These are phyloP conservation scores for Scutellaria baicalensis DNA, from an alignment of 257 asterid genomes.

Conservation along the genomic window DNA sequence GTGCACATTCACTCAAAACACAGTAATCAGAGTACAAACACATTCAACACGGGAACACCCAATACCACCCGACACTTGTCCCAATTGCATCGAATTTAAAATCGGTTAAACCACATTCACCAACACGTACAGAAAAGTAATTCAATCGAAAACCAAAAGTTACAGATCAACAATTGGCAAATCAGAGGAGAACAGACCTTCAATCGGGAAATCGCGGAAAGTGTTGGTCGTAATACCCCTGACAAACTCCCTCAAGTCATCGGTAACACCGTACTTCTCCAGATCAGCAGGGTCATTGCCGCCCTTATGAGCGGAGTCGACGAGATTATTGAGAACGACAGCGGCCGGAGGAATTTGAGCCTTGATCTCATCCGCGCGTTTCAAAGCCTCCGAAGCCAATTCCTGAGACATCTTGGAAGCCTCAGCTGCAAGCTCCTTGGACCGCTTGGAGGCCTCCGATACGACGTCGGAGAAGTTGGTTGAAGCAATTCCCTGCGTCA, in stretches of 20 bases:
- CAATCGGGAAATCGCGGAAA: conserved; percentile 74
- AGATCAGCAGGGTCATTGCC: conserved; percentile 45
- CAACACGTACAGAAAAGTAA: not conserved
- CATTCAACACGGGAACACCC: no score
- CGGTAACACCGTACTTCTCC: conserved; percentile 69
- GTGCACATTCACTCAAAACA: no score
- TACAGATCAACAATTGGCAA: conserved; percentile 14
- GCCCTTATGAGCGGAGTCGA: conserved; percentile 41
- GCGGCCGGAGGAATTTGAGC: conserved; percentile 71
- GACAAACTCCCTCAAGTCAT: conserved; percentile 74
- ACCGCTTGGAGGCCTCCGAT: conserved; percentile 67
- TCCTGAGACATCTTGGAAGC: conserved; percentile 61
- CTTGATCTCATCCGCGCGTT: conserved; percentile 88
- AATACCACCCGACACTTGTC: no score
- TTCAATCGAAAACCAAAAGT: not conserved
- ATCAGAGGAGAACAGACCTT: conserved; percentile 33
- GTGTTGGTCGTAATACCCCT: conserved; percentile 56
- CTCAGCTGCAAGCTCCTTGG: conserved; percentile 69
- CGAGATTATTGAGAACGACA: conserved; percentile 37
- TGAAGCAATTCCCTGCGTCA: conserved; percentile 48
- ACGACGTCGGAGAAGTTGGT: conserved; percentile 68
- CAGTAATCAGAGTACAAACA: no score
- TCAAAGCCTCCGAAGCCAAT: conserved; percentile 51
- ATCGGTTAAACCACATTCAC: not conserved
- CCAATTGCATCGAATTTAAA: no score